Base-by-base conservation (phyloP, 2,329 filamentous ascomycete genomes). In the Sarocladium brachiariae region DNA sequence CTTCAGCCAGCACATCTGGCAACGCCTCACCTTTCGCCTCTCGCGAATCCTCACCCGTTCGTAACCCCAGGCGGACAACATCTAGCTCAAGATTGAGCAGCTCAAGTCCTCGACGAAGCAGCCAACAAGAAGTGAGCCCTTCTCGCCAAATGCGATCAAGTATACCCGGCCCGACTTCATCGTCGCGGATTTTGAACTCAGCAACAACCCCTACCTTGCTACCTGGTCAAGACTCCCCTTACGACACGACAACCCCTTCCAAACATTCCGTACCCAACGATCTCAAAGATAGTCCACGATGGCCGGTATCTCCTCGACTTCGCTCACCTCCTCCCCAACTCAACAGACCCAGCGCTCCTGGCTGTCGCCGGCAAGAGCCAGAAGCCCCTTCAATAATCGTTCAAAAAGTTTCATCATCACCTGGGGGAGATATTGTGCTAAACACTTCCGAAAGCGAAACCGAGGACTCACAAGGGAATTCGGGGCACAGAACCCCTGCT, bases 221-320 rank as follows among this genome's bases (percentile, higher is more conserved):
- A 46, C 77, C 83, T 30, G 66, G 75, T 35, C 73, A 81, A 52
- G 87, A 95, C 55, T 67, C 78, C 6, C 72, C 73, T 23, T 69
- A 78, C 58, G 83, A 83, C 67, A 72, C 80, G 50, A 75, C 83
- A 39, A 76, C 77, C 54, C 80, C 86, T 13, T 77, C 84, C 60
- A 89, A 90, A 65, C 70, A 77, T 4, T 11, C 27, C 19, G 64
- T 71, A 54, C 62, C 66, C 47, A 63, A 72, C 49, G 76, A 85
- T 49, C 61, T 74, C 35, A 76, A 65, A 60, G 77, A 83, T 52
- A 76, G 76, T 50, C 81, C 81, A 55, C 79, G 84, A 67, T 92
- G 87, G 87, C 86, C 88, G 23, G 70, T 86, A 54, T 91, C 87
- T 43, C 87, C 88, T 41, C 79, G 87, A 55, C 65, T 93, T 56